These are phyloP conservation scores for Candida oleophila DNA, from an alignment of 805 yeast species.

Conservation along the genomic window DNA sequence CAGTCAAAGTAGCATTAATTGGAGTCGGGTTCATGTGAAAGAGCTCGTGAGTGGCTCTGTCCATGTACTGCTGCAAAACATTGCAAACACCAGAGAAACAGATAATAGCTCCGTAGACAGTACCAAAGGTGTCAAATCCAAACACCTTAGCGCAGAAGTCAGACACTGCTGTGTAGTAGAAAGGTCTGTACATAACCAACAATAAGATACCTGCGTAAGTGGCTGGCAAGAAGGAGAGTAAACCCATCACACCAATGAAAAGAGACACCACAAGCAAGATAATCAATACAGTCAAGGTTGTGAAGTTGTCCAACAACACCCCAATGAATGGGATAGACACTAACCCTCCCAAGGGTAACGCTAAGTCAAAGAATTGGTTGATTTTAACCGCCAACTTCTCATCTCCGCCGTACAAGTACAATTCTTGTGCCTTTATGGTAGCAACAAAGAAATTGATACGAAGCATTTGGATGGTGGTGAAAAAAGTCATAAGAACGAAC, in stretches of 20 bases:
- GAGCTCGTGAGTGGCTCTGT: constrained; percentile 62
- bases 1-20: constrained; percentile 57
- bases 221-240: constrained; percentile 51
- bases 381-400: constrained; percentile 52
- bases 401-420: constrained; percentile 55
- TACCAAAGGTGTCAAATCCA: constrained; percentile 90
- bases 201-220: constrained; percentile 70
- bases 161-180: constrained; percentile 88
- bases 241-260: constrained; percentile 69
- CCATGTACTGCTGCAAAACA: constrained; percentile 67
- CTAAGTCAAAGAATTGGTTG: constrained; percentile 79
- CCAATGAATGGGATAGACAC: constrained; percentile 88
- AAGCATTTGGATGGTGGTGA: constrained; percentile 86
- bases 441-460: constrained; percentile 93
- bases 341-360: constrained; percentile 86
- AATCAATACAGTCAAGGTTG: constrained; percentile 56
- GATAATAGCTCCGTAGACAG: constrained; percentile 83
- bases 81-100: constrained; percentile 82
- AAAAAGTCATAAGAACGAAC: constrained; percentile 74
- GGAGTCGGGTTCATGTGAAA: constrained; percentile 81
- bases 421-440: constrained; percentile 80
- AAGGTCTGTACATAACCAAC: constrained; percentile 83
- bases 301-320: constrained; percentile 66
- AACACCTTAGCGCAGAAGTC: constrained; percentile 91
- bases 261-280: constrained; percentile 56